Evolutionary conservation across 441 rosid genomes (phyloP).

Genomic region (Theobroma grandiflorum): DNA sequence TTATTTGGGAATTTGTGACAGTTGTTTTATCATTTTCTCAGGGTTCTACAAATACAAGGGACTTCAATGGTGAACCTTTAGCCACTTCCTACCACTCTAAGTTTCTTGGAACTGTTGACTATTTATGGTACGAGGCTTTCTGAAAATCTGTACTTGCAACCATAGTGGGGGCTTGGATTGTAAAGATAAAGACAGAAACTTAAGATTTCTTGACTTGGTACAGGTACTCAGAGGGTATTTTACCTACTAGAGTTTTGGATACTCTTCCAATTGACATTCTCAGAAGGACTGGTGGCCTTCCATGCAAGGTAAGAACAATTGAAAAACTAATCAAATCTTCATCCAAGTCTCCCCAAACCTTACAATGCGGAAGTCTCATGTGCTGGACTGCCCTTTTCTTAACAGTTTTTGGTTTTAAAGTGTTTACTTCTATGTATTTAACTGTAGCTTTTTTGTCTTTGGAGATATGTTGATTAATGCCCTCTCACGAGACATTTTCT

Average conservation of each 20-base stretch:
- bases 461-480: not conserved
- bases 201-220: slow-evolving; percentile 13
- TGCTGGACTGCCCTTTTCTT: not conserved
- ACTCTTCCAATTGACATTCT: slow-evolving; percentile 68
- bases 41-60: slow-evolving; percentile 65
- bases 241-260: slow-evolving; percentile 74
- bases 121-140: slow-evolving; percentile 61
- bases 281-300: slow-evolving; percentile 68
- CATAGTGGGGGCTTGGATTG: not conserved
- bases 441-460: not conserved
- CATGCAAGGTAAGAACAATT: slow-evolving; percentile 57
- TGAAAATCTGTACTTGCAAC: not conserved
- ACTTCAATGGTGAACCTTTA: slow-evolving; percentile 64
- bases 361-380: not conserved
- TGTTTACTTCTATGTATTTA: not conserved
- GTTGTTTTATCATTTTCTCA: slow-evolving; percentile 28
- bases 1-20: not conserved
- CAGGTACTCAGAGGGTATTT: slow-evolving; percentile 73
- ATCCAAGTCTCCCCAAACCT: not conserved
- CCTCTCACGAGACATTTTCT: not conserved
- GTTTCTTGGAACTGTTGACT: slow-evolving; percentile 89
- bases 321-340: not conserved
- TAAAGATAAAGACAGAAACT: not conserved
- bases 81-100: slow-evolving; percentile 84
- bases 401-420: not conserved